These are phyloP conservation scores for Orbilia quercus DNA, from an alignment of 2,329 filamentous ascomycete genomes.

Conservation along the genomic window DNA sequence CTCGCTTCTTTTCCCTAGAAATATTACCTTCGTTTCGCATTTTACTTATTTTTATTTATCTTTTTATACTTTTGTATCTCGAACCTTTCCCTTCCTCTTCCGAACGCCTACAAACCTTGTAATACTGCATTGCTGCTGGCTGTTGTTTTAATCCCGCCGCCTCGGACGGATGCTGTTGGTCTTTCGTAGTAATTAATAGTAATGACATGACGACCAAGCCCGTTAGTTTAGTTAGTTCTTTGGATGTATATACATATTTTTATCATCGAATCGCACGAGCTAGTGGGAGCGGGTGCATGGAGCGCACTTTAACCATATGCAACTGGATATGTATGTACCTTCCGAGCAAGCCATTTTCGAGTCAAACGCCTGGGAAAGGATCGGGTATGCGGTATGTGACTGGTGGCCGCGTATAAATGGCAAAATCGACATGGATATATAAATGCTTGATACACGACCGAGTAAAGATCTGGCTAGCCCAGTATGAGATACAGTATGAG, in stretches of 20 bases:
- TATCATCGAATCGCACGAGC: slow-evolving; percentile 1
- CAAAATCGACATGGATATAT: no score
- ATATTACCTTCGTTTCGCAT: slow-evolving; percentile 9
- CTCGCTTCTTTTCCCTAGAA: slow-evolving; percentile 10
- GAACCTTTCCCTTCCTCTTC: not conserved
- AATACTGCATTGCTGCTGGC: slow-evolving; percentile 17
- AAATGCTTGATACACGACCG: no score
- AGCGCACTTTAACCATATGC: not conserved
- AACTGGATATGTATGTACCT: no score
- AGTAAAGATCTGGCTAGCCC: no score
- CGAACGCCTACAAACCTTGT: slow-evolving; percentile 39
- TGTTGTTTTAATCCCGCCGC: slow-evolving; percentile 5
- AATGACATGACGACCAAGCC: slow-evolving; percentile 41
- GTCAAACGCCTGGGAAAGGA: slow-evolving; percentile 7
- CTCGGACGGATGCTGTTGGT: not conserved
- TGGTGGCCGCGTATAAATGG: slow-evolving; percentile 3
- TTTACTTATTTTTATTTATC: slow-evolving; percentile 6
- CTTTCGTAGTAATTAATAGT: slow-evolving; percentile 34
- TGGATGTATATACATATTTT: slow-evolving; percentile 35
- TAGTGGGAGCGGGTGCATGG: not conserved
- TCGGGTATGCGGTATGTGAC: slow-evolving; percentile 44
- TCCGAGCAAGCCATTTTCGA: not conserved
- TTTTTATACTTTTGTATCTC: not conserved
- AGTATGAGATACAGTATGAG: no score
- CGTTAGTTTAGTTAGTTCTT: slow-evolving; percentile 20